A percentile compares a stretch with the other conserved stretches of the same genome.
phyloP scores from a whole-genome alignment of 2,329 filamentous ascomycete genomes.

The Orbilia oligospora region DNA sequence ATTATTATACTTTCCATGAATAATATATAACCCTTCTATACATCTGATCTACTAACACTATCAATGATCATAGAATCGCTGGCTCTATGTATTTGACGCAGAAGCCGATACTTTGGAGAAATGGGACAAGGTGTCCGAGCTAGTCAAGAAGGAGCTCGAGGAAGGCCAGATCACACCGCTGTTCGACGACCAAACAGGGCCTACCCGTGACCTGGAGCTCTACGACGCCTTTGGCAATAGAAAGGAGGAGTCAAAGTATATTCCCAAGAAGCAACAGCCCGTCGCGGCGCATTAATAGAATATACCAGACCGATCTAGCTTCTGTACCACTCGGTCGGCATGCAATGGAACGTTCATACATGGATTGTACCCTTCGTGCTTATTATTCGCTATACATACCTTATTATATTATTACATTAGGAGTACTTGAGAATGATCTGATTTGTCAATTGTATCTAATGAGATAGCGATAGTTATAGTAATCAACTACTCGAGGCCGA shows the following conservation, averaged over 20 bases:
- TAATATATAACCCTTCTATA: too few relatives aligned
- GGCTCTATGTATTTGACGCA: conserved; percentile 70
- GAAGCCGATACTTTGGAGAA: conserved; percentile 68
- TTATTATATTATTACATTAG: too few relatives aligned
- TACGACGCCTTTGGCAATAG: conserved; percentile 44
- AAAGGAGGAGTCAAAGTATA: conserved; percentile 38
- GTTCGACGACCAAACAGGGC: conserved; percentile 62
- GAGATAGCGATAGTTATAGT: not conserved
- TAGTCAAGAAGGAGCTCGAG: conserved; percentile 64
- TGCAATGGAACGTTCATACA: too few relatives aligned
- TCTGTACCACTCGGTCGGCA: too few relatives aligned
- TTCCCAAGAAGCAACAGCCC: conserved; percentile 47
- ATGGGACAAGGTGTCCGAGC: conserved; percentile 68
- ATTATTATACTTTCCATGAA: too few relatives aligned
- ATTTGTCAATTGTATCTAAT: not conserved
- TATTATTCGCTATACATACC: too few relatives aligned
- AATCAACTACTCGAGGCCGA: too few relatives aligned
- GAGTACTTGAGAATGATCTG: too few relatives aligned
- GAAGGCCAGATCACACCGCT: conserved; percentile 66
- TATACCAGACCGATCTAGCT: too few relatives aligned
- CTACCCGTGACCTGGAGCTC: conserved; percentile 39
- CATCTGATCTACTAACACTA: too few relatives aligned
- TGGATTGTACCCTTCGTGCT: too few relatives aligned
- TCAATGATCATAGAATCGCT: conserved; percentile 66
- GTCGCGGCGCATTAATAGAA: conserved; percentile 21